A percentile compares a stretch with the other conserved stretches of the same genome.
These are phyloP conservation scores for Chaetomiaceae sp. DNA, from an alignment of 2,329 filamentous ascomycete species.

Conservation along the genomic window DNA sequence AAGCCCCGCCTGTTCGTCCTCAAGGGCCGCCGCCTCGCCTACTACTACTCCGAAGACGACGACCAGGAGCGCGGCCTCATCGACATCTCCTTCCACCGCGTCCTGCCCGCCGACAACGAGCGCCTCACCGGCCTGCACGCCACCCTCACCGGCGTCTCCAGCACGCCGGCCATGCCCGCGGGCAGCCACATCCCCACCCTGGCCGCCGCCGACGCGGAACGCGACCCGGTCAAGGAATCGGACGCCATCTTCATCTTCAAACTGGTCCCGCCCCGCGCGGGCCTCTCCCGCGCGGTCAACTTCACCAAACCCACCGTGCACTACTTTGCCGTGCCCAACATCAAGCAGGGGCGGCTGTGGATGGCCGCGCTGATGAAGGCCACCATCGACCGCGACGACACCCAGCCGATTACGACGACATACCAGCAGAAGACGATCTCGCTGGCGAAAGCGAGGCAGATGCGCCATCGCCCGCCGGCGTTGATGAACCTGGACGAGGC, in stretches of 20 bases:
- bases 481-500: slow-evolving; percentile 64
- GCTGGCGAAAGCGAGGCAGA: slow-evolving; percentile 76
- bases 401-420: slow-evolving; percentile 73
- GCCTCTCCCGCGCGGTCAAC: slow-evolving; percentile 83
- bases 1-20: slow-evolving; percentile 94
- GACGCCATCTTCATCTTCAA: slow-evolving; percentile 96
- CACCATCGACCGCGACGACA: slow-evolving; percentile 88
- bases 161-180: slow-evolving; percentile 51
- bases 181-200: slow-evolving; percentile 41
- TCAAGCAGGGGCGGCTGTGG: slow-evolving; percentile 85
- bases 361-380: slow-evolving; percentile 99
- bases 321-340: slow-evolving; percentile 91
- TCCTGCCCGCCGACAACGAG: slow-evolving; percentile 91
- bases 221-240: slow-evolving; percentile 33
- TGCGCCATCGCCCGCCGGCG: slow-evolving; percentile 84
- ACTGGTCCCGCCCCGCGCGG: slow-evolving; percentile 81
- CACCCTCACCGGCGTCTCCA: slow-evolving; percentile 79
- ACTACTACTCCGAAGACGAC: slow-evolving; percentile 93
- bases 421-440: slow-evolving; percentile 98
- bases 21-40: slow-evolving; percentile 82
- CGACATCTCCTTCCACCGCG: slow-evolving; percentile 94
- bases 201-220: slow-evolving; percentile 42
- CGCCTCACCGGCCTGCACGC: slow-evolving; percentile 85
- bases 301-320: slow-evolving; percentile 97
- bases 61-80: slow-evolving; percentile 91